Evolutionary conservation across 116 monocot species (phyloP).

Genomic region (Zostera marina): DNA sequence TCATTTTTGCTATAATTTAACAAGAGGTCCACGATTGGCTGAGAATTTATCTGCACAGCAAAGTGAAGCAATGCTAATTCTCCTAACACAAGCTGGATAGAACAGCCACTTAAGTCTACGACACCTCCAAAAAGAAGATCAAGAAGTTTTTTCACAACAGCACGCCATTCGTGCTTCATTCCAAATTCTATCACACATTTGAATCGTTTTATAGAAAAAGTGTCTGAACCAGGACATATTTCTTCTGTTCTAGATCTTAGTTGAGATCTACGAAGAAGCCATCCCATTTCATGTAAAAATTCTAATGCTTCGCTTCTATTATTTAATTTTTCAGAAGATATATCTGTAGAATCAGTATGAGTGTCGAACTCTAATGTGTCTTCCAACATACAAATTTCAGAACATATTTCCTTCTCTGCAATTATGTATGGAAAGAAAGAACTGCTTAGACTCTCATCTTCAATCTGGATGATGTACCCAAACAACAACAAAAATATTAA

Average conservation of each 20-base stretch:
- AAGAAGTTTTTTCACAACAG: constrained; percentile 62
- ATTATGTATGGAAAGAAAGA: constrained; percentile 77
- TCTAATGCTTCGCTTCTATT: constrained; percentile 33
- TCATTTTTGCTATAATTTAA: constrained; percentile 24
- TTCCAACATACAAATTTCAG: constrained; percentile 66
- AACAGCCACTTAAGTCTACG: constrained; percentile 24
- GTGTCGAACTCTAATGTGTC: constrained; percentile 10
- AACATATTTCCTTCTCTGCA: constrained; percentile 65
- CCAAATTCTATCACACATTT: constrained; percentile 46
- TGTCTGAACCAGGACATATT: neutral
- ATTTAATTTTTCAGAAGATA: constrained; percentile 5
- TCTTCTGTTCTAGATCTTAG: constrained; percentile 12
- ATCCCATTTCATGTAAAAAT: constrained; percentile 81
- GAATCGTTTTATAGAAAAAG: constrained; percentile 37
- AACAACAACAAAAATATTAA: neutral
- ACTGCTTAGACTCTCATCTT: constrained; percentile 50
- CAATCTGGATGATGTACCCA: constrained; percentile 33
- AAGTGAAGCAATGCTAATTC: constrained; percentile 41
- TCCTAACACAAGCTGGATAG: constrained; percentile 31
- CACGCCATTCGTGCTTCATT: constrained; percentile 55
- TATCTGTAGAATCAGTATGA: constrained; percentile 9
- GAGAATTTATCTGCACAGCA: constrained; percentile 58
- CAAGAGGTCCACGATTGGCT: constrained; percentile 42
- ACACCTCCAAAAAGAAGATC: constrained; percentile 49
- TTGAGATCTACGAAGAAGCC: constrained; percentile 53